Evolutionary conservation across 1,284 basidiomycete species (phyloP), one percentile per base, ranked within the genome.

Genomic region (Athelia psychrophila): DNA sequence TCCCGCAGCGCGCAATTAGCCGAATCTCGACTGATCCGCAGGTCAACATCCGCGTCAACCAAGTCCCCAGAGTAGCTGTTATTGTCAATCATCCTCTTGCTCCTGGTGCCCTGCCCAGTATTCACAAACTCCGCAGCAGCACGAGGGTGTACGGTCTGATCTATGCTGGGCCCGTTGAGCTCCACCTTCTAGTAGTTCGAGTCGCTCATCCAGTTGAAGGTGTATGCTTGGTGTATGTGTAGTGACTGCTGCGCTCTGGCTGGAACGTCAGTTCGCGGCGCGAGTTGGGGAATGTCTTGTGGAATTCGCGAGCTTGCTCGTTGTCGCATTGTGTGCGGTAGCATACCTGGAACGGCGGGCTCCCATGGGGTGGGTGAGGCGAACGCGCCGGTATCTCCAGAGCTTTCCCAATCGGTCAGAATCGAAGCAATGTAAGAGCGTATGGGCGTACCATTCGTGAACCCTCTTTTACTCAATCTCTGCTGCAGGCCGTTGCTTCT

Each of bases 351-450:
- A 98, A 98, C 1, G 96, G 96, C 27, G 95, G 89, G 1, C 85
- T 89, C 19, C 96, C 96, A 42, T 88, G 91, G 78, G 81, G 78
- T 19, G 74, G 48, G 83, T 13, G 88, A 84, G 5, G 92, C 93
- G 23, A 88, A 88, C 48, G 96, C 89, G 9, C 96, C 96, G n/a
- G 23, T 93, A 94, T n/a, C n/a, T n/a, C n/a, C n/a, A n/a, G n/a
- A n/a, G n/a, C n/a, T n/a, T 55, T 53, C n/a, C 4, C 33, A 30
- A 6, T 51, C 51, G 50, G 54, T 30, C 18, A 12, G 33, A 22
- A 36, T 38, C 49, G 36, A 56, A 42, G n/a, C n/a, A 22, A 18
- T 32, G 2, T 16, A 12, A 44, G 42, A 12, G 20, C 12, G 42
- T 18, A 47, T n/a, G n/a, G n/a, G 63, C 75, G 52, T 60, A 90